A percentile compares a stretch with the other conserved stretches of the same genome.
Conservation (phyloP, 2,329 filamentous ascomycete species). For the Sphaerulina populicola region DNA sequence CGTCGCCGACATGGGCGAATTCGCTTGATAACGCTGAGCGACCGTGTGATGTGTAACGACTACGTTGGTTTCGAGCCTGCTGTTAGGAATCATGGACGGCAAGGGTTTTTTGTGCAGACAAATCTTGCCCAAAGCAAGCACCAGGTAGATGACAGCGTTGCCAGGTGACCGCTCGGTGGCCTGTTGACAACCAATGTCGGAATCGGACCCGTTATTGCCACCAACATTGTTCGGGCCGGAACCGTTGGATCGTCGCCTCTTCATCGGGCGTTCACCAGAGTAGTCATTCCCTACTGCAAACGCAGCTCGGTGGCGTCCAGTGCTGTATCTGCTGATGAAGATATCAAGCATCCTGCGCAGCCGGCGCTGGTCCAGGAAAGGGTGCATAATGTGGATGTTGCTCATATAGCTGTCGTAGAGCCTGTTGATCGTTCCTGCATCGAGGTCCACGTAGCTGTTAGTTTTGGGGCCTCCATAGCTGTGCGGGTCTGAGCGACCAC, state of each 20-base stretch:
- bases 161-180: slow-evolving; percentile 56
- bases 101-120: slow-evolving; percentile 50
- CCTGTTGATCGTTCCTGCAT: slow-evolving; percentile 42
- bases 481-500: slow-evolving; percentile 28
- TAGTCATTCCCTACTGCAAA: slow-evolving; percentile 27
- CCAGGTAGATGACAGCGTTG: slow-evolving; percentile 72
- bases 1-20: slow-evolving; percentile 27
- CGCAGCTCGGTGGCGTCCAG: slow-evolving; percentile 20
- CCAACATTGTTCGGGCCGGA: slow-evolving; percentile 16
- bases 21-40: slow-evolving; percentile 17
- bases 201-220: slow-evolving; percentile 5
- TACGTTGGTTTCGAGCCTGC: slow-evolving; percentile 32
- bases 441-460: slow-evolving; percentile 48
- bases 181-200: slow-evolving; percentile 11
- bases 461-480: slow-evolving; percentile 45
- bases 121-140: slow-evolving; percentile 80
- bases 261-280: slow-evolving; percentile 22
- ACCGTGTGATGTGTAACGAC: slow-evolving; percentile 31
- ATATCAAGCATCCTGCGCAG: slow-evolving; percentile 46
- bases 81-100: slow-evolving; percentile 50
- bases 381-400: slow-evolving; percentile 56
- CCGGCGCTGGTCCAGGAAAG: slow-evolving; percentile 50
- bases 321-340: slow-evolving; percentile 45
- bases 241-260: slow-evolving; percentile 30
- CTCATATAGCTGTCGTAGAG: slow-evolving; percentile 50